Percentiles rank a stretch among this genome's conserved stretches.
phyloP scores from a whole-genome alignment of 1,139 yeast genomes.

The Blastobotrys persicus region DNA sequence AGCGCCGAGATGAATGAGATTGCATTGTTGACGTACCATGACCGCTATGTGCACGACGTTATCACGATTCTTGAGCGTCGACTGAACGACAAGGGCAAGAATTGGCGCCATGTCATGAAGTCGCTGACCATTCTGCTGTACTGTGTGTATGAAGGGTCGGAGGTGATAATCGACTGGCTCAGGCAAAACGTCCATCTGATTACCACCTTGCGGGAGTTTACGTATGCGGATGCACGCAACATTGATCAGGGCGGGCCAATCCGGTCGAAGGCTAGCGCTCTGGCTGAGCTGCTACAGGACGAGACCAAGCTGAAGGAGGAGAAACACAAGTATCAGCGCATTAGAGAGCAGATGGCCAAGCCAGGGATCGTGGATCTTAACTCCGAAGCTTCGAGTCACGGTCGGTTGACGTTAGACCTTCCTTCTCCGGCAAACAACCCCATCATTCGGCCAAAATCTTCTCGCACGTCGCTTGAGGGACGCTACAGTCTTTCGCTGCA shows the following conservation, averaged over 20 bases:
- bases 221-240: conserved; percentile 34
- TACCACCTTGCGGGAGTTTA: conserved; percentile 60
- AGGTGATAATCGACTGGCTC: conserved; percentile 84
- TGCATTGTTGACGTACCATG: conserved; percentile 68
- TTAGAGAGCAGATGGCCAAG: conserved; percentile 34
- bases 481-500: conserved; percentile 23
- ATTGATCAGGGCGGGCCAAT: conserved; percentile 35
- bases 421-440: conserved; percentile 5
- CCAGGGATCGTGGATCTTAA: conserved; percentile 32
- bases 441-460: conserved; percentile 9
- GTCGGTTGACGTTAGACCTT: conserved; percentile 20
- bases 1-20: conserved; percentile 74
- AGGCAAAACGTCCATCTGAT: conserved; percentile 73
- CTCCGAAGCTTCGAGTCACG: neutral
- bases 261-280: conserved; percentile 33
- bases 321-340: conserved; percentile 31
- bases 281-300: conserved; percentile 32
- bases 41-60: conserved; percentile 75
- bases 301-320: conserved; percentile 33
- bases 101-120: conserved; percentile 96
- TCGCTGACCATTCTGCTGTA: conserved; percentile 83
- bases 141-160: conserved; percentile 82
- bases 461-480: conserved; percentile 8
- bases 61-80: conserved; percentile 94
- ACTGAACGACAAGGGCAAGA: conserved; percentile 91